Evolutionary conservation across 345 rosid genomes (phyloP).

Genomic region (Murraya koenigii): DNA sequence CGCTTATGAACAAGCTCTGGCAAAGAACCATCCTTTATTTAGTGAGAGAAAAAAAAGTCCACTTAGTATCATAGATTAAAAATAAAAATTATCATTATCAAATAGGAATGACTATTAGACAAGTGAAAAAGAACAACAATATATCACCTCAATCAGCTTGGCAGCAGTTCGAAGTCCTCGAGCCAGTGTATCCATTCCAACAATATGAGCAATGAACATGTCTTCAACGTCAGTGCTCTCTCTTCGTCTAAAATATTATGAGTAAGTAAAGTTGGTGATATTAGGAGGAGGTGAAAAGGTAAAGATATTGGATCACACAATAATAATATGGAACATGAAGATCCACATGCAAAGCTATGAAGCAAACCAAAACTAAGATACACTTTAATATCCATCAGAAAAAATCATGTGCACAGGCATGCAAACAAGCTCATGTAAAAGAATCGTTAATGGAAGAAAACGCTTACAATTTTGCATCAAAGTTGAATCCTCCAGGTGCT

Average conservation of each 20-base stretch:
- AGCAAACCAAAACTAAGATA: neutral
- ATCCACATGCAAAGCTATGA: neutral
- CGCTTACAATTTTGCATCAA: slow-evolving; percentile 88
- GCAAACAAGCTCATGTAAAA: neutral
- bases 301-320: neutral
- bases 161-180: slow-evolving; percentile 87
- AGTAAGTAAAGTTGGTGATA: neutral
- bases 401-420: neutral
- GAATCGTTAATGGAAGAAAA: neutral
- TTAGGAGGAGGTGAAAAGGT: neutral
- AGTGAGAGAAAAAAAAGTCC: neutral
- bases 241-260: slow-evolving; percentile 57
- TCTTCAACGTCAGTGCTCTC: slow-evolving; percentile 97
- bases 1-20: slow-evolving; percentile 63
- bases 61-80: neutral
- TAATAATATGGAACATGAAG: neutral
- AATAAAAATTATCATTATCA: neutral
- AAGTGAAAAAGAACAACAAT: neutral
- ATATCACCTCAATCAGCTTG: slow-evolving; percentile 68
- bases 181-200: slow-evolving; percentile 94
- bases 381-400: neutral
- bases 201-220: slow-evolving; percentile 78
- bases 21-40: slow-evolving; percentile 64
- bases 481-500: slow-evolving; percentile 97
- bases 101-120: neutral